Percentiles rank a stretch among this genome's conserved stretches.
These are phyloP conservation scores for Xylariaceae sp. DNA, from an alignment of 2,329 filamentous ascomycete genomes.

Conservation along the genomic window DNA sequence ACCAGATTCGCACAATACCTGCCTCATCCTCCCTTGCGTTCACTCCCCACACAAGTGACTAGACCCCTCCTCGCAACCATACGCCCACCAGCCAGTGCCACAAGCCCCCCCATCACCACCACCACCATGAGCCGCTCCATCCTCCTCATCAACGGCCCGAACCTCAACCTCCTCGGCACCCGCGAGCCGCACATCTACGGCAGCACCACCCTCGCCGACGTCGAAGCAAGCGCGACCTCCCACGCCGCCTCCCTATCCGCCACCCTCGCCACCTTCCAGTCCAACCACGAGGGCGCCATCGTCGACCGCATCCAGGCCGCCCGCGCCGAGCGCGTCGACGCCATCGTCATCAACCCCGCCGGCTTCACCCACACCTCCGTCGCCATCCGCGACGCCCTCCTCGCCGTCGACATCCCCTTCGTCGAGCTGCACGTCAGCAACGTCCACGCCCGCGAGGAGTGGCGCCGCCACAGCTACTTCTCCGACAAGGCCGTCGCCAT, in stretches of 20 bases:
- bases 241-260: constrained; percentile 46
- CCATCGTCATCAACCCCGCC: constrained; percentile 71
- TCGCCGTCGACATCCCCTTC: constrained; percentile 67
- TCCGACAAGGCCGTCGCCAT: constrained; percentile 69
- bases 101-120: too few species aligned
- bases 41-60: too few species aligned
- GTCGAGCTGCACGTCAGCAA: constrained; percentile 76
- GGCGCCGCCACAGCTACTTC: constrained; percentile 58
- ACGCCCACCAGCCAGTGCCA: too few species aligned
- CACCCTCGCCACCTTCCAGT: constrained; percentile 61
- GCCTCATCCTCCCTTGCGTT: too few species aligned
- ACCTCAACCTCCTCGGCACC: constrained; percentile 74
- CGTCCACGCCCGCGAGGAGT: constrained; percentile 66
- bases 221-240: constrained; percentile 44
- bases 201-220: constrained; percentile 60
- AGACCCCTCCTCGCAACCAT: too few species aligned
- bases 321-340: constrained; percentile 47
- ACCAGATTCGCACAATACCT: too few species aligned
- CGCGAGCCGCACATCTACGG: constrained; percentile 73
- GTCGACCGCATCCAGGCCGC: constrained; percentile 70
- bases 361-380: constrained; percentile 74
- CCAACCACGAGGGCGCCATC: constrained; percentile 73
- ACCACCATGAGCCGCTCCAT: constrained; percentile 37
- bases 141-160: constrained; percentile 76
- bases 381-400: constrained; percentile 68